Base-by-base conservation (phyloP, 2,329 filamentous ascomycete genomes). In the Celoporthe dispersa region DNA sequence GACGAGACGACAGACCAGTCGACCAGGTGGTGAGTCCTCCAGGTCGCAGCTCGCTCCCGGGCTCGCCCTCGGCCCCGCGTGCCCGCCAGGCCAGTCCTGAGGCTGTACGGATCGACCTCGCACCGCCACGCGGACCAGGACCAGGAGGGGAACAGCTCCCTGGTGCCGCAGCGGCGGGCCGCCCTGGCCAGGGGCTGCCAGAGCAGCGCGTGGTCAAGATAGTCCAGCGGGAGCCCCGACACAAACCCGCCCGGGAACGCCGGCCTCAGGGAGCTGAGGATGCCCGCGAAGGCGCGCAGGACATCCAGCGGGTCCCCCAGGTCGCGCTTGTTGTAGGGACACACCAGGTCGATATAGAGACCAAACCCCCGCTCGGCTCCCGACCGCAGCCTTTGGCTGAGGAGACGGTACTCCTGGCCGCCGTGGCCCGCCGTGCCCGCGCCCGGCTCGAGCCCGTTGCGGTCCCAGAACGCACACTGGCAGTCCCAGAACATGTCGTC, bases 51-150 rank as follows among this genome's bases (percentile, higher is more conserved):
- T 16, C 31, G 28, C 28, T 39, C n/a, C 2, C 12, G 51, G 4
- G 55, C 55, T 19, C 16, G 28, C 51, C 11, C n/a, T 14, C 14
- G 8, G 25, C 8, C 25, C 22, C 6, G 14, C 1, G 31, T 31
- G 9, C 25, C 28, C 25, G 11, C 57, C 16, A 67, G 35, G 12
- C 66, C 66, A 9, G 28, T 31, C 37, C 5, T 22, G 2, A 67
- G 57, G 19, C 66, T 67, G 4, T n/a, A 33, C 22, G 66, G 66
- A 55, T 67, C 66, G 6, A 67, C 3, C n/a, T 51, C 14, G 41
- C 66, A 67, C 35, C 53, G 57, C 57, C 66, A 67, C 1, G 53
- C 66, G 11, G 57, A 25, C 66, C 66, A 67, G 3, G 66, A 67
- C 66, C 66, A 68, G 5, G 66, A 68, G 6, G 66, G 51, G 51